Base-by-base conservation (phyloP, 2,329 filamentous ascomycete species). In the Botrytis fabae region DNA sequence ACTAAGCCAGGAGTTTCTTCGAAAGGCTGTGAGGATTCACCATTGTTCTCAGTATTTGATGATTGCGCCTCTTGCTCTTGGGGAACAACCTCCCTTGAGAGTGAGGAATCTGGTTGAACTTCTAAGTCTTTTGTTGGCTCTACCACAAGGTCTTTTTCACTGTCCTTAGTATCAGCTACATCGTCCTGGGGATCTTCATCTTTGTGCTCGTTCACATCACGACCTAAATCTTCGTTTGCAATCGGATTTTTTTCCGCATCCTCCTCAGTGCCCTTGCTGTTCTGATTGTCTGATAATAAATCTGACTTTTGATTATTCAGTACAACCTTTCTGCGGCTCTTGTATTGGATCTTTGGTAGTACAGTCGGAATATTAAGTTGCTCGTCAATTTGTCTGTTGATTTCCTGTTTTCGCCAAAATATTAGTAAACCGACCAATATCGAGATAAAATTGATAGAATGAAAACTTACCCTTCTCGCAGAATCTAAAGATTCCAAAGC, bases 311-410 rank as follows among this genome's bases (percentile, higher is more conserved):
- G 62, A 1, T 22, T 44, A 20, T 68, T 57, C 25, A 68, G n/a
- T 40, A 70, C 63, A 25, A 75, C 75, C 71, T 74, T 77, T 65
- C 73, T 73, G 38, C 78, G 72, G 71, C 76, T 78, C 32, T 75
- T 75, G 46, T 76, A 79, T 16, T 66, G 72, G 18, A 79, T 76
- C 18, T 74, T 74, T 8, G 78, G 78, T 44, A 78, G 74, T 4
- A 78, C 76, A 44, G 76, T 75, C 28, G 78, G 75, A 64, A 73
- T 73, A 57, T 76, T 78, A 12, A 80, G 73, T 6, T 75, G 76
- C 10, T 71, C 75, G 40, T 79, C 78, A 35, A 80, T 79, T 70
- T 78, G 74, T 4, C 73, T 75, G 72, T 79, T 80, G 70, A 80
- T 79, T 16, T 73, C 72, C 78, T 80, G 44, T 42, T 48, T 32